Base-by-base conservation (phyloP, 169 alveolate genomes). In the Plasmodium yoelii region DNA sequence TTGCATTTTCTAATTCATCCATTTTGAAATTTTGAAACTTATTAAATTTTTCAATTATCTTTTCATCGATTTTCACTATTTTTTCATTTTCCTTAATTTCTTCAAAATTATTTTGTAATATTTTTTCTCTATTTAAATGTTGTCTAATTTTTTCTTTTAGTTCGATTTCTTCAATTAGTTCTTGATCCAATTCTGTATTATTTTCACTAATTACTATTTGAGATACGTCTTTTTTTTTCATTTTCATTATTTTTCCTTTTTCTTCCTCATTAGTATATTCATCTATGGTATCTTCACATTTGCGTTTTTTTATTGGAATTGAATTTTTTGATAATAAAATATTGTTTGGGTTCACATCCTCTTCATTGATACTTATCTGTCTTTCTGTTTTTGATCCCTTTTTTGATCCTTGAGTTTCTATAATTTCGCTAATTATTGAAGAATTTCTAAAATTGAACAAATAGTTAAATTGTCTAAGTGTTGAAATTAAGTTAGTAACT, bases 391-490 rank as follows among this genome's bases (percentile, higher is more conserved):
- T 34, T 10, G 12, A 1, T 6, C 34, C 42, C 15, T 15, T 19
- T 12, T 7, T 60, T 39, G 5, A 15, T 28, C 18, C 51, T 22
- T 47, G 13, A 56, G 34, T 4, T 39, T 82, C 82, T 1, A 82
- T 39, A 67, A 82, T 65, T 67, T 82, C 90, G 22, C 55, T 15
- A 19, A 67, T 39, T 24, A 67, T 39, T 12, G 73, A 47, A 1
- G 91, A 69, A 34, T 63, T 57, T 26, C 91, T 68, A 71, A 86
- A 86, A 39, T 86, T 59, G 53, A 69, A 69, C 9, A 86, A 44
- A 64, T 87, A 86, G 34, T 86, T 60, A 70, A 86, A 86, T 26
- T 24, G 26, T 0, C 74, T 72, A 19, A 68, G 68, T 6, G 86
- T 69, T 15, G 87, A 44, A 12, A 55, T 70, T 19, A 86, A 70